Evolutionary conservation across 306 rosid species (phyloP).

Genomic region (Senna tora): DNA sequence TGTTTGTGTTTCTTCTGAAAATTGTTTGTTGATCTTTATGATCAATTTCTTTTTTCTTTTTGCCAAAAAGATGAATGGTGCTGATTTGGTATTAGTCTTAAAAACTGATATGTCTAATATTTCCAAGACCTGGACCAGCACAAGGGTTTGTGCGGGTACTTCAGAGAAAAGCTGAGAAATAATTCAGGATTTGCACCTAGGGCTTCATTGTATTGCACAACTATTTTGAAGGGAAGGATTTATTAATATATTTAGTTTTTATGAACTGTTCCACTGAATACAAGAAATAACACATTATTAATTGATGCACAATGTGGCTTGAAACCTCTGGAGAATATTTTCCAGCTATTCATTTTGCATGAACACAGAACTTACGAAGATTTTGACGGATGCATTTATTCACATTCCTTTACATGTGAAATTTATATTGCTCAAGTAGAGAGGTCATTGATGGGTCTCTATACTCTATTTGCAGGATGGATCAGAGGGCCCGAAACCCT

Average conservation of each 20-base stretch:
- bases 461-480: constrained; percentile 58
- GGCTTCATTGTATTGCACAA: constrained; percentile 2
- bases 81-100: constrained; percentile 13
- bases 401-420: constrained; percentile 12
- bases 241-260: too few relatives aligned
- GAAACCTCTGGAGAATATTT: too few relatives aligned
- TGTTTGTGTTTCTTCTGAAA: constrained; percentile 30
- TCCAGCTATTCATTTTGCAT: not conserved
- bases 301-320: too few relatives aligned
- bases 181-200: not conserved
- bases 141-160: not conserved
- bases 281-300: too few relatives aligned
- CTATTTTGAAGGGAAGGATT: not conserved
- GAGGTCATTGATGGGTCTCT: constrained; percentile 8
- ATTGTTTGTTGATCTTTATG: constrained; percentile 2
- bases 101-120: constrained; percentile 5
- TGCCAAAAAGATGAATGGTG: constrained; percentile 11
- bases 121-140: not conserved
- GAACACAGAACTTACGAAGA: not conserved
- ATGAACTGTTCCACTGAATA: too few relatives aligned
- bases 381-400: constrained; percentile 19
- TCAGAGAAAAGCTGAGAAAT: not conserved
- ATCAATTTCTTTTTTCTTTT: constrained; percentile 18
- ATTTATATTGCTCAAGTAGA: constrained; percentile 8
- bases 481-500: constrained; percentile 61